These are phyloP conservation scores for Aechmea fasciata DNA, from an alignment of 176 grass and related monocot genomes.

Conservation along the genomic window DNA sequence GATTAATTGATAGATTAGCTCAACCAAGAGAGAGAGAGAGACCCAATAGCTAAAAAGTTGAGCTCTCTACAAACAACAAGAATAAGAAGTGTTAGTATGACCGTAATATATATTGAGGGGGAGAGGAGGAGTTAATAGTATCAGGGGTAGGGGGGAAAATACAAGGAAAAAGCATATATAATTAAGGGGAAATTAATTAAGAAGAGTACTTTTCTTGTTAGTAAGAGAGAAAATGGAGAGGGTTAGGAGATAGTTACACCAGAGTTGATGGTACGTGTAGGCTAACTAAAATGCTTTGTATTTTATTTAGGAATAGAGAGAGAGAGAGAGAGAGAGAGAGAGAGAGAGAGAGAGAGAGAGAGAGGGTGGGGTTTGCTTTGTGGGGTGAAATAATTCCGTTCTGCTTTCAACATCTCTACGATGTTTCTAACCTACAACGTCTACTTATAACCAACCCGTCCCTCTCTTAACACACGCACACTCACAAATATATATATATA, in stretches of 20 bases:
- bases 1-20: not conserved
- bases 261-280: conserved; percentile 77
- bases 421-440: conserved; percentile 95
- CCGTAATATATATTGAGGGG: not conserved
- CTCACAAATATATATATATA: not conserved
- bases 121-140: not conserved
- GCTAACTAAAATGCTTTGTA: conserved; percentile 51
- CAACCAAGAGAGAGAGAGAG: not conserved
- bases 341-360: conserved; percentile 23
- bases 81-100: not conserved
- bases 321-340: conserved; percentile 21
- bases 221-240: conserved; percentile 66
- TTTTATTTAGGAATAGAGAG: conserved; percentile 22
- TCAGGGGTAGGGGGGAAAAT: conserved; percentile 12
- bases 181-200: not conserved
- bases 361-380: conserved; percentile 51
- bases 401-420: conserved; percentile 63
- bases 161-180: conserved; percentile 20
- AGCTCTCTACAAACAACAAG: not conserved
- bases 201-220: conserved; percentile 38
- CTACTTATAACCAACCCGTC: conserved; percentile 96
- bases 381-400: conserved; percentile 54
- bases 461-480: conserved; percentile 20
- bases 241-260: conserved; percentile 79
- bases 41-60: not conserved